phyloP scores from a whole-genome alignment of 2,329 filamentous ascomycete genomes.

The Fusarium cicatricum region DNA sequence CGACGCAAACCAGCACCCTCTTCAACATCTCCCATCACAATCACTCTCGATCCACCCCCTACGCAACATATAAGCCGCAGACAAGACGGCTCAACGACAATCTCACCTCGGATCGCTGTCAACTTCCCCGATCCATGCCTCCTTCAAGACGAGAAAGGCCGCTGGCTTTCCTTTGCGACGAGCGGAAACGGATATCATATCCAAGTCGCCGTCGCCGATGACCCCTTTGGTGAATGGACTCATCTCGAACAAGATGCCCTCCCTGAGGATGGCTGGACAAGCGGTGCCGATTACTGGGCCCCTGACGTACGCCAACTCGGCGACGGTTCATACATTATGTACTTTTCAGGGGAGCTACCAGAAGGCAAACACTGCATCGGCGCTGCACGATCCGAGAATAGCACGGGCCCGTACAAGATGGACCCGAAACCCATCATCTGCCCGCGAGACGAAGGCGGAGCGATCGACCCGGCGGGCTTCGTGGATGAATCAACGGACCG shows the following conservation, averaged over 20 bases:
- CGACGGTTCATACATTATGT: constrained; percentile 65
- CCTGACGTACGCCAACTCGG: constrained; percentile 64
- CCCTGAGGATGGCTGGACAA: constrained; percentile 63
- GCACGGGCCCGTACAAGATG: constrained; percentile 62
- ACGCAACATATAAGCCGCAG: constrained; percentile 22
- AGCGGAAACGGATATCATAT: constrained; percentile 59
- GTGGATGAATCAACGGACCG: constrained; percentile 59
- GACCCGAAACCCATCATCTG: constrained; percentile 60
- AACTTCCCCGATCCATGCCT: constrained; percentile 66
- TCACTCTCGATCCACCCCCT: constrained; percentile 1
- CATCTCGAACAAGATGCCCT: constrained; percentile 62
- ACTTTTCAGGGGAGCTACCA: constrained; percentile 62
- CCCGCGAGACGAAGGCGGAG: constrained; percentile 61
- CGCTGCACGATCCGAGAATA: constrained; percentile 56
- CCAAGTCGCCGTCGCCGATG: constrained; percentile 60
- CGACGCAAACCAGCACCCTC: not conserved
- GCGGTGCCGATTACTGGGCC: constrained; percentile 64
- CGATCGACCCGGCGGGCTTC: constrained; percentile 71
- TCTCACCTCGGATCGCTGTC: constrained; percentile 26
- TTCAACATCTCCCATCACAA: not conserved
- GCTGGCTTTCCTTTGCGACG: constrained; percentile 67
- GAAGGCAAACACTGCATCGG: constrained; percentile 65
- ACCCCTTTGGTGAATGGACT: constrained; percentile 57
- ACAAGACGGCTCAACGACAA: constrained; percentile 12
- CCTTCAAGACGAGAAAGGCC: constrained; percentile 54